phyloP scores from a whole-genome alignment of 345 rosid species.

The Citrus unshiu region DNA sequence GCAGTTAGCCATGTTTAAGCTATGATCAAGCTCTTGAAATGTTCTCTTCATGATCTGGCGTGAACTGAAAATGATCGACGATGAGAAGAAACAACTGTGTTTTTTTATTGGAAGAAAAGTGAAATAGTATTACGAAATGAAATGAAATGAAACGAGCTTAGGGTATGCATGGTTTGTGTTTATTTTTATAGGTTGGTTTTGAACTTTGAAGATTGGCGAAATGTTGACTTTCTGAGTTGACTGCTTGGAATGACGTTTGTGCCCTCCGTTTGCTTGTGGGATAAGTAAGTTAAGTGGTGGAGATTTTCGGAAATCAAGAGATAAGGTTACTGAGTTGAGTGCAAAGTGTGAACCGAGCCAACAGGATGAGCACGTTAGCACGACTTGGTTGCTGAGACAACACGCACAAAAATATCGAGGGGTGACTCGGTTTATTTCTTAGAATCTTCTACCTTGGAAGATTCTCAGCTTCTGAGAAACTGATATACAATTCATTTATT shows the following conservation, averaged over 20 bases:
- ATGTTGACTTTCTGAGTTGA: slow-evolving; percentile 24
- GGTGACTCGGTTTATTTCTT: neutral
- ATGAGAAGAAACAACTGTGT: neutral
- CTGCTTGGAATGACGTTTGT: slow-evolving; percentile 19
- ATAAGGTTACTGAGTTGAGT: neutral
- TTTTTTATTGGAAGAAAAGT: neutral
- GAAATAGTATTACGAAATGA: neutral
- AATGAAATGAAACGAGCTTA: neutral
- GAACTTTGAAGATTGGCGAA: neutral
- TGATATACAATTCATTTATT: neutral
- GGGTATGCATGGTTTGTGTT: neutral
- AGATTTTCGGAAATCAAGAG: neutral
- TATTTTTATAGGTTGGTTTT: slow-evolving; percentile 26
- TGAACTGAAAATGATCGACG: neutral
- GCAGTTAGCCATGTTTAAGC: slow-evolving; percentile 47
- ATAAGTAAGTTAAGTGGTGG: neutral
- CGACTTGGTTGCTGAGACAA: slow-evolving; percentile 28
- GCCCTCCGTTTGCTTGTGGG: slow-evolving; percentile 17
- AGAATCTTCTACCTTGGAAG: slow-evolving; percentile 18
- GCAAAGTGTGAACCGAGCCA: neutral
- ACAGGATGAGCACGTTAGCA: slow-evolving; percentile 16
- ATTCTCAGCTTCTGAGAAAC: neutral
- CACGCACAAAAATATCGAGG: neutral
- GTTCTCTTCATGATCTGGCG: slow-evolving; percentile 47
- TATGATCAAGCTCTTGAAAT: slow-evolving; percentile 24